These are phyloP conservation scores for Ustilago lituana DNA, from an alignment of 1,284 basidiomycete species.

Conservation along the genomic window DNA sequence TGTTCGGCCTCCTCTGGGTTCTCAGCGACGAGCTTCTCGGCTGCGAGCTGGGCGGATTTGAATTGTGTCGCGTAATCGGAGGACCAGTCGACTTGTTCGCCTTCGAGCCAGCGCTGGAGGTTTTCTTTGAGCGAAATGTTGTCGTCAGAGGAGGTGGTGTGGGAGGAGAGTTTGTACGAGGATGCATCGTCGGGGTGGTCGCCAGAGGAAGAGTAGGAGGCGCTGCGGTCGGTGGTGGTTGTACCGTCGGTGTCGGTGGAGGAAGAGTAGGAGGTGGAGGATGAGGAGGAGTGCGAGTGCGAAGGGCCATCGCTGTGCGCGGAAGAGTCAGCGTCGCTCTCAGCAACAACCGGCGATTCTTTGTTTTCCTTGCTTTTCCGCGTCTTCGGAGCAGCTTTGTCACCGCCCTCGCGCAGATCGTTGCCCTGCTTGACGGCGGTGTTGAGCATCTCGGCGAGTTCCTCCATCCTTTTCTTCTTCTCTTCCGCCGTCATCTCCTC, in stretches of 20 bases:
- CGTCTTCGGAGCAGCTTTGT: no score
- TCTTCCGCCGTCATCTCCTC: conserved; percentile 42
- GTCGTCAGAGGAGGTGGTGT: conserved; percentile 4
- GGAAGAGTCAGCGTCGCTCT: conserved; percentile 13
- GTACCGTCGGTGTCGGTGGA: conserved; percentile 29
- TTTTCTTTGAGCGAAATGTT: conserved; percentile 43
- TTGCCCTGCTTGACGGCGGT: conserved; percentile 38
- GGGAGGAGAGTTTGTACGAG: conserved; percentile 31
- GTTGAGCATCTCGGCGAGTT: conserved; percentile 45
- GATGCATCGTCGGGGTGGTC: conserved; percentile 15
- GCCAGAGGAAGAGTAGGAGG: conserved; percentile 33
- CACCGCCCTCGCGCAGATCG: no score
- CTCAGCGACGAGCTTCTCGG: conserved; percentile 39
- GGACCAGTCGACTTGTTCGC: conserved; percentile 55
- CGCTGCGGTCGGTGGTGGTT: conserved; percentile 23
- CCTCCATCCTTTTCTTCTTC: conserved; percentile 40
- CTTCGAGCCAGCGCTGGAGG: conserved; percentile 52
- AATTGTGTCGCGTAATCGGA: conserved; percentile 47
- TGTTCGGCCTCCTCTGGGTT: conserved; percentile 50
- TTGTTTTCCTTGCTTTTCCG: no score
- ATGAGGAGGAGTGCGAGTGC: conserved; percentile 26
- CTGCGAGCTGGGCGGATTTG: conserved; percentile 40
- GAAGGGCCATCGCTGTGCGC: conserved; percentile 6
- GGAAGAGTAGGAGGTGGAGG: conserved; percentile 37
- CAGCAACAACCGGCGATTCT: no score